Conservation (phyloP, 23 red algal species). For the Gracilaria domingensis region DNA sequence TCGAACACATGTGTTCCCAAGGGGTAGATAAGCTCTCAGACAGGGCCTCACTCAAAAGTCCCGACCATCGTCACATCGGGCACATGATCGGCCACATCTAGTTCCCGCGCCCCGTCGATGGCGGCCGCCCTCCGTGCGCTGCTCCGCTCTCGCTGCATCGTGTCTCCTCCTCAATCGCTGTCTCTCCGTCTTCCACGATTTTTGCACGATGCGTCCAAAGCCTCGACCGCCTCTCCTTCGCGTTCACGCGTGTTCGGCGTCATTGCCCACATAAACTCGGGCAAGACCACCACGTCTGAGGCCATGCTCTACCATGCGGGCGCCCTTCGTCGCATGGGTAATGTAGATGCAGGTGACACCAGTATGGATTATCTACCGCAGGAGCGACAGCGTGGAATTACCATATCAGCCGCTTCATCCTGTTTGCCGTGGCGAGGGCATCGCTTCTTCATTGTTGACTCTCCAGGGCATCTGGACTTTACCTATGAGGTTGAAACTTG, state of each 20-base stretch:
- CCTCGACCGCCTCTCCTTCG: neutral
- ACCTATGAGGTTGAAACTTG: slow-evolving; percentile 95
- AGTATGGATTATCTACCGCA: slow-evolving; percentile 86
- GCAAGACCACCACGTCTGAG: slow-evolving; percentile 97
- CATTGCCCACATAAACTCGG: slow-evolving; percentile 96
- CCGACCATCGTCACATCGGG: too few species aligned
- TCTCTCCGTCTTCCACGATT: neutral
- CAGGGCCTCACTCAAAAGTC: too few species aligned
- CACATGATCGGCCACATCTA: too few species aligned
- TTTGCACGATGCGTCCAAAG: neutral
- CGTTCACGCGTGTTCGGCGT: slow-evolving; percentile 75
- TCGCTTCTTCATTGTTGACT: slow-evolving; percentile 90
- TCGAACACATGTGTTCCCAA: too few species aligned
- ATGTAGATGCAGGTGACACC: slow-evolving; percentile 91
- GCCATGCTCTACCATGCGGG: slow-evolving; percentile 92
- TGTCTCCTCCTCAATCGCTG: neutral
- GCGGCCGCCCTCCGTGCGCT: neutral
- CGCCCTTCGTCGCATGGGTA: slow-evolving; percentile 75
- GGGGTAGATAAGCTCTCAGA: too few species aligned
- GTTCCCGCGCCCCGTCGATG: too few species aligned
- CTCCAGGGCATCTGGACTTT: slow-evolving; percentile 98
- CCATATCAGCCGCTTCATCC: slow-evolving; percentile 85
- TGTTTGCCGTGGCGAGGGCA: slow-evolving; percentile 77
- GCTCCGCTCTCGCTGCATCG: neutral
- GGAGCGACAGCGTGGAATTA: slow-evolving; percentile 97